Base-by-base conservation (phyloP, 2,329 filamentous ascomycete genomes). In the Talaromyces sp. region DNA sequence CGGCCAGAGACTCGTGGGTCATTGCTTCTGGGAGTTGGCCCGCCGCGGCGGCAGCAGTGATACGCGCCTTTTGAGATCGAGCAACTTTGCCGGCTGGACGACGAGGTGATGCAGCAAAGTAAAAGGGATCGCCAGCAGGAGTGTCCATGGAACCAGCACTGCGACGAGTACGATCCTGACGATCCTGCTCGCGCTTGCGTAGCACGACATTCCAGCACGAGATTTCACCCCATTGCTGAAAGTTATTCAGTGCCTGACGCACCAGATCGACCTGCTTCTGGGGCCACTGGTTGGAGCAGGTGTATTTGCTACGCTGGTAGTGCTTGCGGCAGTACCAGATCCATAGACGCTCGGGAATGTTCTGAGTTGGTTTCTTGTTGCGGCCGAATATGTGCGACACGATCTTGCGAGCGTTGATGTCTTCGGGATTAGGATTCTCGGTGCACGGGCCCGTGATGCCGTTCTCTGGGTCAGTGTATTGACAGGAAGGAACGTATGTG, bases 311-410 rank as follows among this genome's bases (percentile, higher is more conserved):
- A 7, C 91, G 86, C 77, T 95, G 92, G 74, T 95, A 95, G 72
- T 93, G 90, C 73, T 93, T 93, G 41, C 91, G 86, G 75, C 92
- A 95, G 73, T 87, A 89, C 71, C 89, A 86, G 0, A 92, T 86
- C 90, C 90, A 94, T 2, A 91, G 85, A 25, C 85, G 77, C 6
- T 85, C 79, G 0, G 90, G 90, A 58, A 95, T 91, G 52, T 83
- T 82, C 39, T 89, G 84, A 0, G 91, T 95, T 71, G 87, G 89
- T 8, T 85, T 82, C 78, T 95, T 95, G 81, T 95, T 95, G 43
- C 92, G 86, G 25, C 91, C 91, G 70, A 94, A 94, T 63, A 93
- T 85, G 72, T 95, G 90, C 0, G 90, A 92, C 66, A 94, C 89
- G 5, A 89, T 87, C 77, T 94, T 94, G 57, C 91, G 86, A 27